Conservation (phyloP, 2,329 filamentous ascomycete genomes). For the Coniosporium tulheliwenetii region DNA sequence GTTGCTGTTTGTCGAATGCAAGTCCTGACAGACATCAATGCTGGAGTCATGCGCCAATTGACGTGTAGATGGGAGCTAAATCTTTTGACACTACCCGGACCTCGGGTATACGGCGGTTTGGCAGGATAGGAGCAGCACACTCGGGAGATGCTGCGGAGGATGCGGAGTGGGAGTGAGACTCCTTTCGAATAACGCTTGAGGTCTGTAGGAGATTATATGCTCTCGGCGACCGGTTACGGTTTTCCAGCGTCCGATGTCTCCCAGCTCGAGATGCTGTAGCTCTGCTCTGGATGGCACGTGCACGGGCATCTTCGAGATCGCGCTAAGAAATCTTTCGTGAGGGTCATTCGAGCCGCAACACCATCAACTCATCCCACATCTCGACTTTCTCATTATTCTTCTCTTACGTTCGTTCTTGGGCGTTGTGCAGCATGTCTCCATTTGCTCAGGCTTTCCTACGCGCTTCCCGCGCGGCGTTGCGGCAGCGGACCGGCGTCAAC, state of each 20-base stretch:
- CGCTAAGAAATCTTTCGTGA: constrained; percentile 14
- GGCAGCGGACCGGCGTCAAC: constrained; percentile 52
- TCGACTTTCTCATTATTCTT: constrained; percentile 9
- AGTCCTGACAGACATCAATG: constrained; percentile 30
- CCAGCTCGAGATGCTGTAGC: background rate
- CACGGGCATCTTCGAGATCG: constrained; percentile 4
- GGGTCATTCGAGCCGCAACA: background rate
- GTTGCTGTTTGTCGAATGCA: constrained; percentile 22
- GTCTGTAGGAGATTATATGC: too few relatives aligned
- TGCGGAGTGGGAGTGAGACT: too few relatives aligned
- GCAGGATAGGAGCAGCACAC: background rate
- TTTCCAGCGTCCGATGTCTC: too few relatives aligned
- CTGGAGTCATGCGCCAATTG: background rate
- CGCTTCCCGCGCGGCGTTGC: constrained; percentile 61
- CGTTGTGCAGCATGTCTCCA: constrained; percentile 52
- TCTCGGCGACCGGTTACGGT: too few relatives aligned
- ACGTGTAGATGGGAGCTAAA: background rate
- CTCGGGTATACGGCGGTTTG: constrained; percentile 18
- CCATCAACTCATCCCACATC: background rate
- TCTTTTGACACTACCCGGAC: constrained; percentile 11
- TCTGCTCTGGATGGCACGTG: background rate
- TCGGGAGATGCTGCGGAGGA: too few relatives aligned
- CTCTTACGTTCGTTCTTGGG: constrained; percentile 9
- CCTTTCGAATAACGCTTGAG: too few relatives aligned
- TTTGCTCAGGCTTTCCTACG: constrained; percentile 72